A percentile compares a stretch with the other conserved stretches of the same genome.
Conservation (phyloP, 1,284 basidiomycete genomes). For the Apiotrichum brassicae region DNA sequence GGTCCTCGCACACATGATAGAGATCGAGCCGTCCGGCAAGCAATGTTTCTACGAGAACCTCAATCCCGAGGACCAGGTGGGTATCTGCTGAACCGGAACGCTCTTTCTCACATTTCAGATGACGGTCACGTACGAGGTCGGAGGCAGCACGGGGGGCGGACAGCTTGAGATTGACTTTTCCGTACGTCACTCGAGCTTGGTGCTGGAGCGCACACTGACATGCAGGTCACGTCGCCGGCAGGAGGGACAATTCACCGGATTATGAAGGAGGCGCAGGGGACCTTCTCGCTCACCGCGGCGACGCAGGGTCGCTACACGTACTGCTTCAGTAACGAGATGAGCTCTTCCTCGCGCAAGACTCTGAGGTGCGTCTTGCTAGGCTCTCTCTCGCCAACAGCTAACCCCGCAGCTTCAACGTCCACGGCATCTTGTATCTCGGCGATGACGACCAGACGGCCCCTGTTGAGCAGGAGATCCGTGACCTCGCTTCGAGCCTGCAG, state of each 20-base stretch:
- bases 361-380: slow-evolving; percentile 61
- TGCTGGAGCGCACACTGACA: neutral
- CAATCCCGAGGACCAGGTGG: slow-evolving; percentile 85
- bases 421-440: slow-evolving; percentile 73
- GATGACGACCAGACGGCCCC: slow-evolving; percentile 63
- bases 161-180: slow-evolving; percentile 96
- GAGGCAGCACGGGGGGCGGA: slow-evolving; percentile 64
- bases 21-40: slow-evolving; percentile 66
- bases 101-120: slow-evolving; percentile 57
- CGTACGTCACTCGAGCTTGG: slow-evolving; percentile 51
- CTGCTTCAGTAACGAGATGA: slow-evolving; percentile 98
- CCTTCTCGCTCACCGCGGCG: slow-evolving; percentile 76
- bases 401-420: slow-evolving; percentile 83
- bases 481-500: slow-evolving; percentile 74
- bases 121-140: slow-evolving; percentile 99
- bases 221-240: slow-evolving; percentile 71
- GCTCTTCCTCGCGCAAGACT: slow-evolving; percentile 86
- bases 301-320: slow-evolving; percentile 85
- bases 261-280: slow-evolving; percentile 81
- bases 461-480: slow-evolving; percentile 90
- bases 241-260: slow-evolving; percentile 66
- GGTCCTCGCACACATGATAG: slow-evolving; percentile 50
- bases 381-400: neutral
- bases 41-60: slow-evolving; percentile 99
- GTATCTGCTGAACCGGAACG: neutral